These are phyloP conservation scores for Chlorencoelia australis DNA, from an alignment of 2,329 filamentous ascomycete species.

Conservation along the genomic window DNA sequence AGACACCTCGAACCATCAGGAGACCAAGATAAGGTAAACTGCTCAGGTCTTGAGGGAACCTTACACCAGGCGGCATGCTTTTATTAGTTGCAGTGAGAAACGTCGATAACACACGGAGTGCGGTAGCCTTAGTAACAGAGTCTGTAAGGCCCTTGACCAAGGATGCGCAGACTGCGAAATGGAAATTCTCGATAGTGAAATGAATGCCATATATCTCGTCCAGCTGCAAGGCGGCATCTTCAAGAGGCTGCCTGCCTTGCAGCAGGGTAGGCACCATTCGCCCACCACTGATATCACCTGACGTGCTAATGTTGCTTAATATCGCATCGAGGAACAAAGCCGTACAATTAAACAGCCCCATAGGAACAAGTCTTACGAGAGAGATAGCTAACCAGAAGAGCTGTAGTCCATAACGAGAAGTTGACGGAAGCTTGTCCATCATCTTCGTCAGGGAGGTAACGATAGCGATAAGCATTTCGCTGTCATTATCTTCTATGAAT, in stretches of 20 bases:
- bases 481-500: conserved; percentile 53
- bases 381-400: conserved; percentile 63
- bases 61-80: conserved; percentile 17
- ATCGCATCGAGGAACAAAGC: conserved; percentile 56
- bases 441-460: conserved; percentile 59
- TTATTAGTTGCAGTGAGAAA: conserved; percentile 44
- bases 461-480: conserved; percentile 60
- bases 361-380: conserved; percentile 52
- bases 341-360: conserved; percentile 54
- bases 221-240: conserved; percentile 50
- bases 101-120: conserved; percentile 50
- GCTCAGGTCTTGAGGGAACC: conserved; percentile 23
- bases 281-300: conserved; percentile 47
- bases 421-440: conserved; percentile 57
- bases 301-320: conserved; percentile 51
- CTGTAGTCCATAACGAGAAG: conserved; percentile 58
- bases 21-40: conserved; percentile 47
- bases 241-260: conserved; percentile 48
- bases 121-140: conserved; percentile 46
- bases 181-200: conserved; percentile 54
- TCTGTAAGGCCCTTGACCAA: conserved; percentile 55
- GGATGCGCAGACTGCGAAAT: conserved; percentile 56
- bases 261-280: conserved; percentile 50
- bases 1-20: conserved; percentile 46
- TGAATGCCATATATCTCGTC: conserved; percentile 58